phyloP scores from a whole-genome alignment of 2,329 filamentous ascomycete genomes.

The Emmonsia crescens region DNA sequence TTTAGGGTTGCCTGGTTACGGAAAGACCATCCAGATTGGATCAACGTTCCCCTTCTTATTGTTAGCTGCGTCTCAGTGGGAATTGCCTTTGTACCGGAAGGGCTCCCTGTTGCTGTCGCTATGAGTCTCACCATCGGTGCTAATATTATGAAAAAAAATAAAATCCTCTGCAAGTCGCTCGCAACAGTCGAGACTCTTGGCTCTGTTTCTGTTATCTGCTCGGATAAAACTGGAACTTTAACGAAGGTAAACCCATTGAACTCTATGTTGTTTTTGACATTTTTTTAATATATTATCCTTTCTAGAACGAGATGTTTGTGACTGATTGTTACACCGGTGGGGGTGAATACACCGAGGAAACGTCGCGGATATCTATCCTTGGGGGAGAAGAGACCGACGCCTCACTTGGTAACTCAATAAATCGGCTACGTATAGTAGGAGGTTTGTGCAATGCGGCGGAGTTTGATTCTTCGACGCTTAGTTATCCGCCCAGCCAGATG shows the following conservation, averaged over 20 bases:
- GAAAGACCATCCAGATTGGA: conserved; percentile 56
- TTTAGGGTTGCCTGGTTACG: conserved; percentile 58
- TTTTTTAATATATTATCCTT: not conserved
- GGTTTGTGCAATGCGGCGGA: conserved; percentile 66
- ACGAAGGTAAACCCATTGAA: conserved; percentile 21
- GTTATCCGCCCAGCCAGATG: conserved; percentile 49
- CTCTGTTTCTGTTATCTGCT: conserved; percentile 61
- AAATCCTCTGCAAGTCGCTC: conserved; percentile 67
- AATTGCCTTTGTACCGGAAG: conserved; percentile 67
- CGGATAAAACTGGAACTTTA: conserved; percentile 58
- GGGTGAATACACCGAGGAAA: conserved; percentile 41
- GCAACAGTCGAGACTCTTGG: conserved; percentile 70
- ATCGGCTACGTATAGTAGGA: conserved; percentile 50
- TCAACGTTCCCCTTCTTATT: conserved; percentile 60
- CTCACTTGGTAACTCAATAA: conserved; percentile 32
- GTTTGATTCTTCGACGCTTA: conserved; percentile 55
- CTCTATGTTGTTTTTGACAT: not conserved
- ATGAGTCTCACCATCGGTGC: conserved; percentile 65
- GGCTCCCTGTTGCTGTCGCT: conserved; percentile 58
- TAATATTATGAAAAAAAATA: conserved; percentile 65
- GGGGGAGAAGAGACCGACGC: conserved; percentile 19
- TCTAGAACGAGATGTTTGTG: conserved; percentile 59
- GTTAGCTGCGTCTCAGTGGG: conserved; percentile 62
- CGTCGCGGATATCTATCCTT: conserved; percentile 36
- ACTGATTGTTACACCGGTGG: conserved; percentile 55